Conservation (phyloP, 140 eudicot genomes). For the Senecio squalidus region DNA sequence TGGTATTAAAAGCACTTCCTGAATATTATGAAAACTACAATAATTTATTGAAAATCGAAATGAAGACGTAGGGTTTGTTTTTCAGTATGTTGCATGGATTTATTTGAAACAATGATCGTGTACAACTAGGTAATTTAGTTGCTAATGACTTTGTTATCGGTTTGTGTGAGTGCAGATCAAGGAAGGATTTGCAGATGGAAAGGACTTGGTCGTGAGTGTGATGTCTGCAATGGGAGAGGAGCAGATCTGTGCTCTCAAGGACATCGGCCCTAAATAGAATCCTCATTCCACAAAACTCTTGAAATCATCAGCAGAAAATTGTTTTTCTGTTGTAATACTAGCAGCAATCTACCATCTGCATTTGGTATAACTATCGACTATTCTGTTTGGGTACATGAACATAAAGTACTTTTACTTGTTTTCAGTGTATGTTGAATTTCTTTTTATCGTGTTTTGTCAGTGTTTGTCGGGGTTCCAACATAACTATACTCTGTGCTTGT, state of each 20-base stretch:
- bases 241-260: slow-evolving; percentile 43
- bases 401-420: slow-evolving; percentile 6
- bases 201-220: slow-evolving; percentile 34
- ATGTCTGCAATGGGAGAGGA: slow-evolving; percentile 52
- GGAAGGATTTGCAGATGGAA: slow-evolving; percentile 42
- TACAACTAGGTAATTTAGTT: background rate
- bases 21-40: no score
- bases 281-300: background rate
- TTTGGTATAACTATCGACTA: slow-evolving; percentile 1
- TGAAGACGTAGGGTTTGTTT: no score
- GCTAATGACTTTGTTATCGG: background rate
- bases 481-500: no score
- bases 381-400: slow-evolving; percentile 5
- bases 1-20: no score
- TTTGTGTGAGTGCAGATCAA: slow-evolving; percentile 25
- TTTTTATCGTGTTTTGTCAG: background rate
- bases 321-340: slow-evolving; percentile 15
- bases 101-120: no score
- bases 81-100: no score
- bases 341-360: slow-evolving; percentile 1
- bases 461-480: no score
- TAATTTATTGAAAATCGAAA: no score
- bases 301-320: slow-evolving; percentile 18
- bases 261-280: slow-evolving; percentile 28
- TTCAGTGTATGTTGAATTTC: background rate